A percentile compares a stretch with the other conserved stretches of the same genome.
Conservation (phyloP, 768 basidiomycete species). For the Termitomyces sp. region DNA sequence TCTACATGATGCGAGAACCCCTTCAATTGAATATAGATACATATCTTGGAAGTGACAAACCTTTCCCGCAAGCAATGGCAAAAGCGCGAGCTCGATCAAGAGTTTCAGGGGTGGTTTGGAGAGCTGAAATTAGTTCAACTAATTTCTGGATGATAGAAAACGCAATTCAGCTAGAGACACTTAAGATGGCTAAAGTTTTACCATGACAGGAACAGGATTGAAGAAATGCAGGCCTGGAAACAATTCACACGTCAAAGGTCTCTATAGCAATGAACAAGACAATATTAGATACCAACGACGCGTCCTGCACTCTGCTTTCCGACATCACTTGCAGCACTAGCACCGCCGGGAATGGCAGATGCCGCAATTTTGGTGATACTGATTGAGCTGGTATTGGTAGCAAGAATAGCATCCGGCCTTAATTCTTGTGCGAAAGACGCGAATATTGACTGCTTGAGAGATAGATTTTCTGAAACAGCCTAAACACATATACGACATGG, state of each 20-base stretch:
- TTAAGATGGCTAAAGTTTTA: slow-evolving; percentile 26
- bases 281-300: slow-evolving; percentile 65
- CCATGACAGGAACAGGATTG: slow-evolving; percentile 97
- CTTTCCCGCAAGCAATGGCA: slow-evolving; percentile 88
- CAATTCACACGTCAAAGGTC: background rate
- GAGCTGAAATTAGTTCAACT: slow-evolving; percentile 91
- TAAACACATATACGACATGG: slow-evolving; percentile 22
- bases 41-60: slow-evolving; percentile 29
- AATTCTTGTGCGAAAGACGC: slow-evolving; percentile 61
- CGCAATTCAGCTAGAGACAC: background rate
- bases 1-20: slow-evolving; percentile 40
- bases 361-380: slow-evolving; percentile 93
- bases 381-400: slow-evolving; percentile 92
- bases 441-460: slow-evolving; percentile 80
- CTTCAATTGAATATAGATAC: background rate
- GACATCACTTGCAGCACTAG: slow-evolving; percentile 54
- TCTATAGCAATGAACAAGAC: background rate
- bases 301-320: slow-evolving; percentile 65
- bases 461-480: slow-evolving; percentile 85
- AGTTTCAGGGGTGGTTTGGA: slow-evolving; percentile 82
- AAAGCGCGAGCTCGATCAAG: slow-evolving; percentile 76
- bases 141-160: slow-evolving; percentile 55
- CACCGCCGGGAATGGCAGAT: slow-evolving; percentile 59
- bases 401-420: slow-evolving; percentile 74
- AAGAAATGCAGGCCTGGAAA: slow-evolving; percentile 83